A percentile compares a stretch with the other conserved stretches of the same genome.
Evolutionary conservation across 108 stramenopile genomes (phyloP).

Genomic region (Nitzschia palea): DNA sequence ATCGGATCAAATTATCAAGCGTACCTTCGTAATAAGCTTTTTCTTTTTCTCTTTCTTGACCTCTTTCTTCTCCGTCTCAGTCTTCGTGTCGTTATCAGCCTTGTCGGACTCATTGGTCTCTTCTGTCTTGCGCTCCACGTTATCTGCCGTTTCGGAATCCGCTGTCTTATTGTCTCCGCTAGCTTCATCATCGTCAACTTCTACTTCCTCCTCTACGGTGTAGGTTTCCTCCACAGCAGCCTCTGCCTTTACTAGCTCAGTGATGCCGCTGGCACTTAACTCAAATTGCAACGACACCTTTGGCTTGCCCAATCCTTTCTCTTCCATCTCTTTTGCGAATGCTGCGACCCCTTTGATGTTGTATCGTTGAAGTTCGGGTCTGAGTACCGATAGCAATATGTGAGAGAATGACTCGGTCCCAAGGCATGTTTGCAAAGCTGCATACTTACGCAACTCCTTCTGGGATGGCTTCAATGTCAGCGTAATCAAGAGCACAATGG

Average conservation of each 20-base stretch:
- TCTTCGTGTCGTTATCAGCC: slow-evolving; percentile 13
- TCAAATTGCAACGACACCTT: slow-evolving; percentile 97
- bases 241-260: slow-evolving; percentile 89
- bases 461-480: slow-evolving; percentile 71
- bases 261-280: slow-evolving; percentile 85
- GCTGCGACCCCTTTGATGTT: slow-evolving; percentile 89
- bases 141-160: slow-evolving; percentile 42
- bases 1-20: not conserved
- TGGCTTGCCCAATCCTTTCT: slow-evolving; percentile 86
- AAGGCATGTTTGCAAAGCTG: not conserved
- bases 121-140: slow-evolving; percentile 36
- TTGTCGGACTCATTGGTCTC: slow-evolving; percentile 30
- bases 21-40: slow-evolving; percentile 35
- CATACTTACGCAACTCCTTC: slow-evolving; percentile 50
- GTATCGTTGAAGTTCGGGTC: slow-evolving; percentile 59
- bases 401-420: not conserved
- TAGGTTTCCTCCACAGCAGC: slow-evolving; percentile 90
- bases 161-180: slow-evolving; percentile 30
- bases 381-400: not conserved
- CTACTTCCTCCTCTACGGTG: slow-evolving; percentile 82
- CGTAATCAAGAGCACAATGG: slow-evolving; percentile 78
- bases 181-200: slow-evolving; percentile 75
- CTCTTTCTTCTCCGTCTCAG: slow-evolving; percentile 24
- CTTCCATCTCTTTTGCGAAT: slow-evolving; percentile 93
- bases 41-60: slow-evolving; percentile 33